phyloP scores from a whole-genome alignment of 805 yeast species.

The Myxozyma udenii region DNA sequence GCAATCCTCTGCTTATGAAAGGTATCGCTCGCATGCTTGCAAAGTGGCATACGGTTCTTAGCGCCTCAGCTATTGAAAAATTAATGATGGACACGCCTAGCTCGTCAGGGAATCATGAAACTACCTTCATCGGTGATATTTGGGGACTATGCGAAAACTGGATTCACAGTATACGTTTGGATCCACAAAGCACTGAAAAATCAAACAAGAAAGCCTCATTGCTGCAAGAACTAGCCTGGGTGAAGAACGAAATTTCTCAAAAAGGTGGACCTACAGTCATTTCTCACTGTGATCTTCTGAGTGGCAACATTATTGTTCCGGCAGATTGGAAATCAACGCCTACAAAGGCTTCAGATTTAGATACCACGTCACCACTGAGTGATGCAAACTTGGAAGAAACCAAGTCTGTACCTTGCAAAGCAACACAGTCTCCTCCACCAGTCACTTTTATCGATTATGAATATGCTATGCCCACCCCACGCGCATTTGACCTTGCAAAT shows the following conservation, averaged over 20 bases:
- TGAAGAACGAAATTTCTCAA: conserved; percentile 42
- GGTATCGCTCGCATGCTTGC: conserved; percentile 65
- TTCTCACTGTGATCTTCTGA: conserved; percentile 66
- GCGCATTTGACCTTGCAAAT: conserved; percentile 72
- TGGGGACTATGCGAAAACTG: conserved; percentile 64
- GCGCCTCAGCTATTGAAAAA: conserved; percentile 45
- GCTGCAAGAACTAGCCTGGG: conserved; percentile 54
- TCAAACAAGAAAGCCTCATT: conserved; percentile 47
- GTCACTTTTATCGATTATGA: conserved; percentile 68
- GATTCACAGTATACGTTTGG: no score
- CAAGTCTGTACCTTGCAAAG: background rate
- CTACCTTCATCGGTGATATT: conserved; percentile 43
- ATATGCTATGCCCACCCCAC: conserved; percentile 66
- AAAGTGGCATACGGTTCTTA: conserved; percentile 60
- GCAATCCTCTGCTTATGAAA: conserved; percentile 48
- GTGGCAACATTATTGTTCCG: conserved; percentile 71
- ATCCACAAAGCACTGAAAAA: no score
- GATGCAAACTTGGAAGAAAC: no score
- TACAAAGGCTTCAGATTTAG: no score
- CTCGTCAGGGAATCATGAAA: conserved; percentile 38
- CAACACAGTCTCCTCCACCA: conserved; percentile 25
- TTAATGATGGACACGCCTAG: conserved; percentile 35
- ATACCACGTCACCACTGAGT: no score
- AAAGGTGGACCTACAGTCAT: conserved; percentile 55
- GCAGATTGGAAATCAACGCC: conserved; percentile 36